Base-by-base conservation (phyloP, 176 grass and related monocot species). In the Microstegium vimineum region DNA sequence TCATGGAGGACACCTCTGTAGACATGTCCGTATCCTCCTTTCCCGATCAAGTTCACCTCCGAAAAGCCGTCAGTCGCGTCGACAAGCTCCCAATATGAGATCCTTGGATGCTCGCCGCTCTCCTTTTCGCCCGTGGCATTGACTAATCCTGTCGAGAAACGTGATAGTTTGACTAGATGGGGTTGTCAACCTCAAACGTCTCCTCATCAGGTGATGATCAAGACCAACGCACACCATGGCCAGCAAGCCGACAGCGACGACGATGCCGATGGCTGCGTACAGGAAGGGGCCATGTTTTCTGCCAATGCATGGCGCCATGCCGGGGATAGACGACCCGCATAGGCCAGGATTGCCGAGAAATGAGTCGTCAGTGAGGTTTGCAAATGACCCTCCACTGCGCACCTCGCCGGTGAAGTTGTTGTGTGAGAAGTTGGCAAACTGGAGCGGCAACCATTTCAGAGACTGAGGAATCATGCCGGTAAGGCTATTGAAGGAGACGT, bases 61-160 rank as follows among this genome's bases (percentile, higher is more conserved):
- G 90, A 76, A 62, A 95, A 95, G 64, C 87, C 85, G 3, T 74
- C 78, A 4, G 93, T 95, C 52, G 87, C 90, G n/a, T 90, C 82
- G 1, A 52, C 38, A 17, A 95, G 90, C 83, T 92, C 85, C 26
- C 82, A 74, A 37, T 95, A 83, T 5, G 93, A 88, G 79, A 95
- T 92, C 64, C 90, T 84, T 68, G 87, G 85, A 57, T 95, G 71
- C 57, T 92, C 81, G 3, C 49, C 78, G 9, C 49, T 52, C 57
- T 86, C 69, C 46, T 43, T 87, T 74, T 88, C 42, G 23, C 76
- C 79, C 4, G 35, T 14, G 77, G 42, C n/a, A 47, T 70, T 84
- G 34, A 33, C 54, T 1, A 52, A 18, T 68, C 32, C 61, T 65
- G 31, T 78, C 33, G 13, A 1, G 30, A 49, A 74, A 83, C 22